These are phyloP conservation scores for Aspergillus biplanus DNA, from an alignment of 495 filamentous ascomycete species.

Conservation along the genomic window DNA sequence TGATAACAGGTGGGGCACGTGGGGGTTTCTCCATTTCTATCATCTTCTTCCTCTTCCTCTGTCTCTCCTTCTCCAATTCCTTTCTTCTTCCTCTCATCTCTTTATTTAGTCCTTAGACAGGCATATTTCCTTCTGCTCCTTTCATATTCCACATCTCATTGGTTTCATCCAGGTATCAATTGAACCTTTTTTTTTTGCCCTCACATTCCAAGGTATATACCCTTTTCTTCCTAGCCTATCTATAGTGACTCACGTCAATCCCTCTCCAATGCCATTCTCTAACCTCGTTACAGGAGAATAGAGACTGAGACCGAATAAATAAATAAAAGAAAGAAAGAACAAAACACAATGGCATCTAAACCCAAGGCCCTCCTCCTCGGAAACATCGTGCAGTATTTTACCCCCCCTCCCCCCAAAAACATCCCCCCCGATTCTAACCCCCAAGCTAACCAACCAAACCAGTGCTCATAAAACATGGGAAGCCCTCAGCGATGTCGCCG, in stretches of 20 bases:
- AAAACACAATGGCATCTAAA: constrained; percentile 34
- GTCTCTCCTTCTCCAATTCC: not conserved
- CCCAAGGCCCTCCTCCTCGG: constrained; percentile 62
- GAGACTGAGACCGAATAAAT: not conserved
- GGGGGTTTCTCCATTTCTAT: constrained; percentile 9
- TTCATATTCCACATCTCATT: not conserved
- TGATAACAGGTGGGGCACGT: constrained; percentile 20
- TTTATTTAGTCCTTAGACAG: not conserved
- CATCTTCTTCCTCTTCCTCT: not conserved
- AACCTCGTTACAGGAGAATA: not conserved
- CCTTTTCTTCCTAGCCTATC: not conserved
- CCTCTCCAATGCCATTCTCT: not conserved
- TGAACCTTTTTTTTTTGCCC: not conserved
- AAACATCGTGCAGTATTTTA: constrained; percentile 56
- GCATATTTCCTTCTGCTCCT: not conserved
- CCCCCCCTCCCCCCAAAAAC: not conserved
- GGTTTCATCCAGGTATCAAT: not conserved
- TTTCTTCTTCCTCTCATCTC: constrained; percentile 1
- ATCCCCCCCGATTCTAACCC: constrained; percentile 1
- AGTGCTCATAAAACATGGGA: constrained; percentile 53
- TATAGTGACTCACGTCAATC: not conserved
- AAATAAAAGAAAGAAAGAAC: not conserved
- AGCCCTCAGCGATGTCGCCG: constrained; percentile 52
- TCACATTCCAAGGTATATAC: not conserved
- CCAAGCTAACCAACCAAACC: not conserved